Conservation (phyloP, 257 asterid species). For the Lantana camara region DNA sequence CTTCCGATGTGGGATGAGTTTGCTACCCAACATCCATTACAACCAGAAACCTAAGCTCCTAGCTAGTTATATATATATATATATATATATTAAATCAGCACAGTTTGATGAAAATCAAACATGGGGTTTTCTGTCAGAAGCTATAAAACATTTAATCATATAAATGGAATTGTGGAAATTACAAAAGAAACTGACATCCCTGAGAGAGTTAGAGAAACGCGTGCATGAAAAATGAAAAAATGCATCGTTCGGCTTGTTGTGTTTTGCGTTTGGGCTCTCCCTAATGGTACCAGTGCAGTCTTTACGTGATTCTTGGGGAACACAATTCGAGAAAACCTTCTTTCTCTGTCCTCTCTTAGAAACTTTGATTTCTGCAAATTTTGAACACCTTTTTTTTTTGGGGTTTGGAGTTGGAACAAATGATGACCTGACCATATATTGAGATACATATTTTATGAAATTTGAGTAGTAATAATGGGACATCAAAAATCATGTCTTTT, state of each 20-base stretch:
- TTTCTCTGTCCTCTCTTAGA: constrained; percentile 10
- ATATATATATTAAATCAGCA: too few relatives aligned
- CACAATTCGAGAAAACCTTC: constrained; percentile 41
- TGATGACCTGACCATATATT: constrained; percentile 19
- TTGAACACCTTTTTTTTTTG: constrained; percentile 41
- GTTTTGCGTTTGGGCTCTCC: constrained; percentile 31
- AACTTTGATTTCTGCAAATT: constrained; percentile 43
- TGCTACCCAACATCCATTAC: too few relatives aligned
- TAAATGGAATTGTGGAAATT: too few relatives aligned
- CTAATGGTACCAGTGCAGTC: constrained; percentile 33
- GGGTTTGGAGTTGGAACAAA: constrained; percentile 42
- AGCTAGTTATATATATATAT: too few relatives aligned
- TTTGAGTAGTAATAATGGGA: constrained; percentile 17
- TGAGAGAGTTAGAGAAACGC: too few relatives aligned
- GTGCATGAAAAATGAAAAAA: constrained; percentile 24
- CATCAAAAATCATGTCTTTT: constrained; percentile 43
- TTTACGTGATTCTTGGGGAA: constrained; percentile 56
- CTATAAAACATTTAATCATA: too few relatives aligned
- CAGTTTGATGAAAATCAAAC: too few relatives aligned
- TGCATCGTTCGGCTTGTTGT: constrained; percentile 13
- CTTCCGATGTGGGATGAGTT: too few relatives aligned
- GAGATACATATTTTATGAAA: constrained; percentile 15
- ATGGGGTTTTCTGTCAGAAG: too few relatives aligned
- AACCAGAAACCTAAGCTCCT: too few relatives aligned
- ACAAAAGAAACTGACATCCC: too few relatives aligned